Evolutionary conservation across 140 eudicot genomes (phyloP).

Genomic region (Cichorium intybus): DNA sequence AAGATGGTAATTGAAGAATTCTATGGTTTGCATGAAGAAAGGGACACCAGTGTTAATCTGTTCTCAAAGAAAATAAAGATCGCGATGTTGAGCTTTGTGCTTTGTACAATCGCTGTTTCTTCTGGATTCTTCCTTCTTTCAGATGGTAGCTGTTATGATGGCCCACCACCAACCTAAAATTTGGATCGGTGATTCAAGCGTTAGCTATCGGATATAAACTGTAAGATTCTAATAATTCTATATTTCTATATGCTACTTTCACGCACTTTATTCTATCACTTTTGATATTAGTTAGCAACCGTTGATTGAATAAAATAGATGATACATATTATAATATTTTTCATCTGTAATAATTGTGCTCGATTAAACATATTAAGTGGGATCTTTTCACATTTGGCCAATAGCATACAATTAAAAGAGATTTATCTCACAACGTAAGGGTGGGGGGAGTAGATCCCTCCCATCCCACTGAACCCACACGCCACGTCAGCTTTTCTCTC

Average conservation of each 20-base stretch:
- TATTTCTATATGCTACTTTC: background rate
- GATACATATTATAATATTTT: no score
- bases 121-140: slow-evolving; percentile 23
- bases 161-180: slow-evolving; percentile 46
- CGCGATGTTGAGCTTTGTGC: slow-evolving; percentile 19
- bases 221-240: slow-evolving; percentile 28
- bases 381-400: no score
- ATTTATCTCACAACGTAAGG: no score
- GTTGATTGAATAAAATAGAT: no score
- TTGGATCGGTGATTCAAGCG: background rate
- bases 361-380: no score
- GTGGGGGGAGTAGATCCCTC: no score
- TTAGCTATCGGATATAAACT: background rate
- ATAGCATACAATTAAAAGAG: no score
- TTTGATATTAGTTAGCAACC: background rate
- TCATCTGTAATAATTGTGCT: no score
- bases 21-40: slow-evolving; percentile 34
- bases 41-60: slow-evolving; percentile 30
- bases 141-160: slow-evolving; percentile 23
- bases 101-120: slow-evolving; percentile 29
- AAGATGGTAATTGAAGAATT: slow-evolving; percentile 40
- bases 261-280: slow-evolving; percentile 5
- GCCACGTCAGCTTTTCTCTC: no score
- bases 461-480: no score
- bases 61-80: slow-evolving; percentile 17